Evolutionary conservation across 2,329 filamentous ascomycete species (phyloP).

Genomic region (Dactylellina drechsleri): DNA sequence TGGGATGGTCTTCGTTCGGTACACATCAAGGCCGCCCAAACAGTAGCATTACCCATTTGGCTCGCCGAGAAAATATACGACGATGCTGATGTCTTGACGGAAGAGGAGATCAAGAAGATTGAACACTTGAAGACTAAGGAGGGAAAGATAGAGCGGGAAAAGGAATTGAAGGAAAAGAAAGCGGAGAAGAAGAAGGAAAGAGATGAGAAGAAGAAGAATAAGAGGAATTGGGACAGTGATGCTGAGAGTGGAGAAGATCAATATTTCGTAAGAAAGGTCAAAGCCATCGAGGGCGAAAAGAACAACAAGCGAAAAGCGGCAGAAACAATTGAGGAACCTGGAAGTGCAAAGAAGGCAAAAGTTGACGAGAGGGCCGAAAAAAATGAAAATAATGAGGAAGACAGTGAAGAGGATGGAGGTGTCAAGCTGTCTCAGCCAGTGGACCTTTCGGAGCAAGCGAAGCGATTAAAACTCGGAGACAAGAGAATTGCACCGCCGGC

Average conservation of each 20-base stretch:
- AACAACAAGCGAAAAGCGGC: constrained; percentile 54
- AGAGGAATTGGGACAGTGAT: constrained; percentile 52
- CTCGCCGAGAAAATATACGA: constrained; percentile 93
- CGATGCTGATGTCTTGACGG: constrained; percentile 74
- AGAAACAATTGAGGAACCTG: constrained; percentile 43
- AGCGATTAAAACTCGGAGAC: constrained; percentile 55
- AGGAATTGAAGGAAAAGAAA: constrained; percentile 66
- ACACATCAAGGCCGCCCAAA: constrained; percentile 90
- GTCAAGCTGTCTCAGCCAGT: constrained; percentile 34
- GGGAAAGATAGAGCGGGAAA: constrained; percentile 61
- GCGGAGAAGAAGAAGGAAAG: constrained; percentile 61
- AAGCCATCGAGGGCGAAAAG: constrained; percentile 27
- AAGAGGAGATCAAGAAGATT: constrained; percentile 60
- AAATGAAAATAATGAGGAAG: constrained; percentile 37
- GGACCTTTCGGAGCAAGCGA: constrained; percentile 53
- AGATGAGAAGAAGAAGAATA: constrained; percentile 53
- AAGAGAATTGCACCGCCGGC: constrained; percentile 48
- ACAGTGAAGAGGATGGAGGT: constrained; percentile 31
- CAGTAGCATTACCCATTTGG: constrained; percentile 92
- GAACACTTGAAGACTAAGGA: constrained; percentile 56
- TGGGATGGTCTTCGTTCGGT: constrained; percentile 87
- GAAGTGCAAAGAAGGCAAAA: constrained; percentile 56
- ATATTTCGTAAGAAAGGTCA: constrained; percentile 35
- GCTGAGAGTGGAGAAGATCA: constrained; percentile 47
- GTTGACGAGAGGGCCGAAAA: constrained; percentile 43